Base-by-base conservation (phyloP, 805 yeast genomes). In the Yarrowia alimentaria region DNA sequence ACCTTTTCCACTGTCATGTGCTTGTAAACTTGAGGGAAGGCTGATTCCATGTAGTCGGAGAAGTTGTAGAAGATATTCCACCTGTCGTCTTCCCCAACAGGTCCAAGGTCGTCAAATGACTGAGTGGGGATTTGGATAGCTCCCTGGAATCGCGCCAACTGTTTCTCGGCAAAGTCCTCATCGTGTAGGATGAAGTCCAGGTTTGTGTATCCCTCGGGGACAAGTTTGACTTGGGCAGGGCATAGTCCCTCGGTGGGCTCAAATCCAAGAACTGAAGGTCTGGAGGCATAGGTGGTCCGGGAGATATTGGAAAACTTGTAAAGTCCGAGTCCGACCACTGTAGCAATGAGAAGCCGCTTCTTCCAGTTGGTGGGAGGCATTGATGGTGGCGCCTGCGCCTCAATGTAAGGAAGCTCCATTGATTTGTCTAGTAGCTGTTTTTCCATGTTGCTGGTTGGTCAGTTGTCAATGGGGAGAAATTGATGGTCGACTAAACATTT, bases 101-200 rank as follows among this genome's bases (percentile, higher is more conserved):
- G 66, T n/a, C 63, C 64, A 48, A 70, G 68, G 48, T 72, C 74
- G 60, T 87, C 95, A 54, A 64, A 73, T 12, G 80, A 72, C 54
- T 77, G 81, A 1, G 94, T 84, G 31, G 81, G 81, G 51, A 84
- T 72, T 59, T 73, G 73, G 18, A 85, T 74, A 1, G 90, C 85
- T 5, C 76, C 79, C 6, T 52, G 38, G 26, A 30, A 50, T 13
- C 48, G 48, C 24, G 26, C 28, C 20, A 40, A 33, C 17, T 26
- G 25, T 20, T 19, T 14, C 11, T 40, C 17, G 16, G 48, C 48
- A 13, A 40, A 40, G 16, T 28, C 34, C 5, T 40, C 34, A 5
- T 40, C 48, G 14, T 40, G 32, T 4, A 40, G 34, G 19, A 40
- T 40, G 12, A 28, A 40, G 48, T 40, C 48, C 11, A 40, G 26